Evolutionary conservation across 2,329 filamentous ascomycete genomes (phyloP), one percentile per base, ranked within the genome.

Genomic region (Claviceps maximensis): DNA sequence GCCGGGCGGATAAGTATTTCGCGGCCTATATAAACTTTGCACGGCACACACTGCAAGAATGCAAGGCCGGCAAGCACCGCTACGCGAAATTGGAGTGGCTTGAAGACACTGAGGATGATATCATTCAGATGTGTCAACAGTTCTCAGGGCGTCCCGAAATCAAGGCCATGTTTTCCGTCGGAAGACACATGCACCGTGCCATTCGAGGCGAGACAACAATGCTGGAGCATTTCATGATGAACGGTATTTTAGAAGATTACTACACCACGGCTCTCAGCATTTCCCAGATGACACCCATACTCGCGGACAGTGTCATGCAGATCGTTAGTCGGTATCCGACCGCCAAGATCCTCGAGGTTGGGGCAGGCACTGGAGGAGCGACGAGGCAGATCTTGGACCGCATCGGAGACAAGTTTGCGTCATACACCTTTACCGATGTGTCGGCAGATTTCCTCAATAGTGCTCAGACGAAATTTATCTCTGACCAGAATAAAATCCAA

Each of bases 381-480:
- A 76, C 74, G 0, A 59, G 62, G 8, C 47, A 42, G 1, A 59
- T 75, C 8, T 56, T 76, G 1, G 51, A 58, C 1, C 50, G 52
- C 1, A 56, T 74, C 8, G 64, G 60, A 1, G 9, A 56, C 13
- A 10, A 54, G 2, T 71, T 70, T n/a, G 10, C 27, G 5, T 36
- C 46, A 2, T 77, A 76, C 57, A 72, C 68, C 0, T 77, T 64
- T 59, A 75, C 74, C 0, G 73, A 76, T 53, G 65, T 74, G 8
- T 68, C 68, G 0, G 53, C 62, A 2, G 65, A 62, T 9, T 72
- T 71, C 61, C 73, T 76, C 49, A 65, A 67, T 10, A 56, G 59
- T 0, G 69, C 67, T 0, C 54, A 60, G 23, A 60, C 65, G 29
- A 56, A 54, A 4, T 67, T 73, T 23, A 50, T 57, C 0, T 44